Evolutionary conservation across 2,329 filamentous ascomycete species (phyloP).

Genomic region (Fusarium praegraminearum): DNA sequence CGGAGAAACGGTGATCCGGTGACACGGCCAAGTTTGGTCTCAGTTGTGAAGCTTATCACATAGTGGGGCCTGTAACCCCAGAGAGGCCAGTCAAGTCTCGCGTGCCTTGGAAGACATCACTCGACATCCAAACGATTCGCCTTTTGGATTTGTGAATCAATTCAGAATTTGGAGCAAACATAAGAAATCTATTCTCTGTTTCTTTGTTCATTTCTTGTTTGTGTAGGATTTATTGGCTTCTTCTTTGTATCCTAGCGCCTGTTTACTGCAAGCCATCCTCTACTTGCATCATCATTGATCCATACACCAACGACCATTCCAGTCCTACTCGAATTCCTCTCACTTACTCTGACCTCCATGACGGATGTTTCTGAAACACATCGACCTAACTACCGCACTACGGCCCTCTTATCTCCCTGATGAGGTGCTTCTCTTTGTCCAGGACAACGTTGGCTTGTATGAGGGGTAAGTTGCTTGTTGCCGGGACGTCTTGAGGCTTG

Average conservation of each 20-base stretch:
- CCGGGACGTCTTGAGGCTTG: neutral
- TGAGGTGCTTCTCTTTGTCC: slow-evolving; percentile 94
- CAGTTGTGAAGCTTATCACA: slow-evolving; percentile 26
- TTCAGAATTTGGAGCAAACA: slow-evolving; percentile 9
- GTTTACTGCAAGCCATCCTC: slow-evolving; percentile 29
- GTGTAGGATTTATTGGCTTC: neutral
- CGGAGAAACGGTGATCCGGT: slow-evolving; percentile 33
- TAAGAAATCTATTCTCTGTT: neutral
- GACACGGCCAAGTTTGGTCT: neutral
- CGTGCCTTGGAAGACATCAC: slow-evolving; percentile 24
- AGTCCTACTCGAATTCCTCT: slow-evolving; percentile 6
- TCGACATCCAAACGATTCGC: slow-evolving; percentile 18
- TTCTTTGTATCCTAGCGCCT: neutral
- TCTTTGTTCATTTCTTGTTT: neutral
- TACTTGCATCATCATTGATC: slow-evolving; percentile 40
- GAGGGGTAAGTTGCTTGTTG: slow-evolving; percentile 77
- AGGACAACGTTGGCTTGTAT: slow-evolving; percentile 97
- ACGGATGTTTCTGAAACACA: slow-evolving; percentile 97
- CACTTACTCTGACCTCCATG: slow-evolving; percentile 55
- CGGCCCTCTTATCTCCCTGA: slow-evolving; percentile 92
- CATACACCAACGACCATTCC: slow-evolving; percentile 7
- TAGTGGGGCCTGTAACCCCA: slow-evolving; percentile 35
- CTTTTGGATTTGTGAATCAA: slow-evolving; percentile 4
- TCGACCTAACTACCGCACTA: slow-evolving; percentile 96
- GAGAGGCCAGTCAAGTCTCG: slow-evolving; percentile 30